phyloP scores from a whole-genome alignment of 306 rosid genomes.

The Fragaria ananassa region DNA sequence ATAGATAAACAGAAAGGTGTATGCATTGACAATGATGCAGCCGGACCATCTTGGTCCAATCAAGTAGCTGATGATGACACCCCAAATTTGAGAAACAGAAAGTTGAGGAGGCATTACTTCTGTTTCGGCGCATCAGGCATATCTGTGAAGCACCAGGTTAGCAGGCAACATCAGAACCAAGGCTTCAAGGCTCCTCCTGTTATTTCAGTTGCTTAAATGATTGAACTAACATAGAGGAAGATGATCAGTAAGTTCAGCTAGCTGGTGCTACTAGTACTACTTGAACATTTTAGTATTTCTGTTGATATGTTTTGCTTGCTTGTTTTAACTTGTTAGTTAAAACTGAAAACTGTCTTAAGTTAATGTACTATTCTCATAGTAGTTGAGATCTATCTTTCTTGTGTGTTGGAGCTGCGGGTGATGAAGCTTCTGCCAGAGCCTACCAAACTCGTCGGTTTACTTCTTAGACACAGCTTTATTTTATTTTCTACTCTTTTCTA shows the following conservation, averaged over 20 bases:
- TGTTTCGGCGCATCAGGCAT: slow-evolving; percentile 74
- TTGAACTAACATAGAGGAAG: not conserved
- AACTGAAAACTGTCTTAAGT: not conserved
- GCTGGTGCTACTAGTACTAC: not conserved
- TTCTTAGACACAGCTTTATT: too few species aligned
- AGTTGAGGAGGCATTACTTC: slow-evolving; percentile 67
- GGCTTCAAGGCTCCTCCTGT: slow-evolving; percentile 46
- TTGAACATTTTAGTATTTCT: not conserved
- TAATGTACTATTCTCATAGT: not conserved
- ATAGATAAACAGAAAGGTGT: slow-evolving; percentile 68
- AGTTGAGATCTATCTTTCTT: not conserved
- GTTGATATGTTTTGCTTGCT: not conserved
- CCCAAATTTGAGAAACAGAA: slow-evolving; percentile 39
- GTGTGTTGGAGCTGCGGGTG: not conserved
- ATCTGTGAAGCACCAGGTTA: slow-evolving; percentile 44
- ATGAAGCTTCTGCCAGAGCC: too few species aligned
- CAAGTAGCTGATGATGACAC: slow-evolving; percentile 37
- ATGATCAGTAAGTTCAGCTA: slow-evolving; percentile 1
- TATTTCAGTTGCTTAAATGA: slow-evolving; percentile 58
- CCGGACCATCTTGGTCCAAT: slow-evolving; percentile 68
- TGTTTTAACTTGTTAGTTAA: not conserved
- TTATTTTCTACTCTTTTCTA: too few species aligned
- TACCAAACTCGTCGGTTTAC: too few species aligned
- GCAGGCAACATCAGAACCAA: slow-evolving; percentile 47
- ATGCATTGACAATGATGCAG: slow-evolving; percentile 48